These are phyloP conservation scores for Penicillium sp. DNA, from an alignment of 2,329 filamentous ascomycete genomes.

Conservation along the genomic window DNA sequence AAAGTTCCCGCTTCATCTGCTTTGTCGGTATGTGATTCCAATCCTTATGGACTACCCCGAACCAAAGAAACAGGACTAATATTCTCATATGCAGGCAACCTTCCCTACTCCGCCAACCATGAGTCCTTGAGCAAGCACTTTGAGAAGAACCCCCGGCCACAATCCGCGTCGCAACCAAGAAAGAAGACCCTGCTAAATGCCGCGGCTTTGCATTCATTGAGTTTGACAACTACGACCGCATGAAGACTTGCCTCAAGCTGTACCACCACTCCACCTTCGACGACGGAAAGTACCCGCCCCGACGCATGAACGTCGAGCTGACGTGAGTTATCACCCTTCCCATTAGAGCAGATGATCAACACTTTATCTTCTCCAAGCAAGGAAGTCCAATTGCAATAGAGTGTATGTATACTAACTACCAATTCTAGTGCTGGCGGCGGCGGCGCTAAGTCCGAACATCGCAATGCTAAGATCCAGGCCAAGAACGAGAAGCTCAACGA, in stretches of 20 bases:
- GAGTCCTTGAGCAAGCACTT: conserved; percentile 73
- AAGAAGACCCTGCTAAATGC: conserved; percentile 58
- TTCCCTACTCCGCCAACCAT: conserved; percentile 77
- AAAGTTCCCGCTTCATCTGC: conserved; percentile 65
- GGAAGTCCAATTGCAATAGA: not conserved
- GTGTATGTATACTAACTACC: conserved; percentile 1
- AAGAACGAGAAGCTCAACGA: conserved; percentile 86
- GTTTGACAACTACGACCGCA: conserved; percentile 79
- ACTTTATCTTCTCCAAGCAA: not conserved
- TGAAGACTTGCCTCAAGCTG: conserved; percentile 88
- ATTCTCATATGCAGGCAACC: conserved; percentile 61
- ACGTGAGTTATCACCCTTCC: conserved; percentile 59
- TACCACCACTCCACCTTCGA: conserved; percentile 83
- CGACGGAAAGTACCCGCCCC: conserved; percentile 52
- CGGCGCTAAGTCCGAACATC: conserved; percentile 66
- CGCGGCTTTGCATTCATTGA: conserved; percentile 85
- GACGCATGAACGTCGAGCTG: conserved; percentile 89
- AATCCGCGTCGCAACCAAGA: conserved; percentile 71
- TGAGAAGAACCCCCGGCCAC: conserved; percentile 65
- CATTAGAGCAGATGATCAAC: not conserved
- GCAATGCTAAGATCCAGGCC: conserved; percentile 72
- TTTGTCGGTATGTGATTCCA: conserved; percentile 63
- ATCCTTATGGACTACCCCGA: not conserved
- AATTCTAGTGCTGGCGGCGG: conserved; percentile 68
- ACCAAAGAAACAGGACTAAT: not conserved